Percentiles rank a stretch among this genome's conserved stretches.
phyloP scores from a whole-genome alignment of 345 rosid species.

The Salix purpurea region DNA sequence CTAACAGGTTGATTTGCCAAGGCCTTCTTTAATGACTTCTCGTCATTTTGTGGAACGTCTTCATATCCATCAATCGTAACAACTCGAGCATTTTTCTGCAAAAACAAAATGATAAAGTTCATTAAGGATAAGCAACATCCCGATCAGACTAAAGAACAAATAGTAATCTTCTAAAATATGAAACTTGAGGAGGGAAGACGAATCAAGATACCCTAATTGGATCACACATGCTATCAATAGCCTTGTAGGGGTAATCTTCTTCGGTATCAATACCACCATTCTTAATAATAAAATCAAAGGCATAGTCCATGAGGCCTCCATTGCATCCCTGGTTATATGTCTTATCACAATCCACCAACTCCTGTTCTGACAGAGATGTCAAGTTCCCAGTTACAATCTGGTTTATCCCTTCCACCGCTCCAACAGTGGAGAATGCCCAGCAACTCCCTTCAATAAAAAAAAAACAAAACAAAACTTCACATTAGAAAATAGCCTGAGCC shows the following conservation, averaged over 20 bases:
- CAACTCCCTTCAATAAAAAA: conserved; percentile 23
- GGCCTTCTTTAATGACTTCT: conserved; percentile 25
- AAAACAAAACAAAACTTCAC: background rate
- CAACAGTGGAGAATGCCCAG: conserved; percentile 36
- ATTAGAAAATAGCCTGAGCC: background rate
- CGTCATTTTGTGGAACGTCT: conserved; percentile 27
- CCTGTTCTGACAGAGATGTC: conserved; percentile 29
- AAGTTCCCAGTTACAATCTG: conserved; percentile 30
- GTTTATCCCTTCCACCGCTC: conserved; percentile 32
- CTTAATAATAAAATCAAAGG: conserved; percentile 24
- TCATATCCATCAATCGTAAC: conserved; percentile 30
- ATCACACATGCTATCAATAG: conserved; percentile 16
- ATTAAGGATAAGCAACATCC: background rate
- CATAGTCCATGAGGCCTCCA: conserved; percentile 37
- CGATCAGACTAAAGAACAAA: background rate
- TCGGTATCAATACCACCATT: conserved; percentile 31
- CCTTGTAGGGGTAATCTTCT: conserved; percentile 25
- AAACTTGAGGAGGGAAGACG: background rate
- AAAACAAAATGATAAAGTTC: background rate
- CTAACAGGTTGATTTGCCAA: conserved; percentile 28
- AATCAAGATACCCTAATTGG: conserved; percentile 17
- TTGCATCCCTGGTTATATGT: conserved; percentile 25
- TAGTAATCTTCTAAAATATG: background rate
- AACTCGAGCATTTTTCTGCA: conserved; percentile 24
- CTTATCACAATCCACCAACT: conserved; percentile 28